Percentiles rank a stretch among this genome's conserved stretches.
Conservation (phyloP, 169 alveolate species). For the Eimeria sp. region DNA sequence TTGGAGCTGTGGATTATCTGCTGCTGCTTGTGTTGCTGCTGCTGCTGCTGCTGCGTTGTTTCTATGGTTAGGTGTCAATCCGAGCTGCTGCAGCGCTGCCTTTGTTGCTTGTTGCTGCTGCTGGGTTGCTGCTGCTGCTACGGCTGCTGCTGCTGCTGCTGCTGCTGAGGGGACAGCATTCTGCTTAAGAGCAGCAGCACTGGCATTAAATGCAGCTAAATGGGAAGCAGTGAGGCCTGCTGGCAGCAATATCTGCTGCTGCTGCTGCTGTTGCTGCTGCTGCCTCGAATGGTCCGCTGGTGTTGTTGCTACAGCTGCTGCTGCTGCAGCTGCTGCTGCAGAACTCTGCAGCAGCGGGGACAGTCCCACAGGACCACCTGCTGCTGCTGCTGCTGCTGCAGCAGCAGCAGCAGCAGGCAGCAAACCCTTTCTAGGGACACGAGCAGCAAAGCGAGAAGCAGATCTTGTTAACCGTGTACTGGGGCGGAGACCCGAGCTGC, state of each 20-base stretch:
- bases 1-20: conserved; percentile 23
- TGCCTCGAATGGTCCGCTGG: background rate
- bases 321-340: background rate
- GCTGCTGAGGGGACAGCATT: conserved; percentile 18
- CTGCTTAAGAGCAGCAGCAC: conserved; percentile 63
- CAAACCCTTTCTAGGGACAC: conserved; percentile 19
- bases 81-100: conserved; percentile 71
- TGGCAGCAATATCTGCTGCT: conserved; percentile 76
- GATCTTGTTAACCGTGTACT: background rate
- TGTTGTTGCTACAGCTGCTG: conserved; percentile 13
- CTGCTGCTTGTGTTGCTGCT: conserved; percentile 1
- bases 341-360: conserved; percentile 49
- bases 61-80: background rate
- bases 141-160: conserved; percentile 74
- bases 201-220: conserved; percentile 61
- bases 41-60: conserved; percentile 35
- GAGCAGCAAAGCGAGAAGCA: conserved; percentile 39
- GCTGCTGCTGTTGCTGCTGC: conserved; percentile 38
- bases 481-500: conserved; percentile 5
- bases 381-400: conserved; percentile 41
- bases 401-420: conserved; percentile 72
- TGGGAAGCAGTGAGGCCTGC: conserved; percentile 66
- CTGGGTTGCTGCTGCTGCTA: conserved; percentile 13
- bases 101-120: conserved; percentile 73
- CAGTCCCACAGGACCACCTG: background rate